Evolutionary conservation across 2,329 filamentous ascomycete species (phyloP), one percentile per base, ranked within the genome.

Genomic region (Phyllosticta citriasiana): DNA sequence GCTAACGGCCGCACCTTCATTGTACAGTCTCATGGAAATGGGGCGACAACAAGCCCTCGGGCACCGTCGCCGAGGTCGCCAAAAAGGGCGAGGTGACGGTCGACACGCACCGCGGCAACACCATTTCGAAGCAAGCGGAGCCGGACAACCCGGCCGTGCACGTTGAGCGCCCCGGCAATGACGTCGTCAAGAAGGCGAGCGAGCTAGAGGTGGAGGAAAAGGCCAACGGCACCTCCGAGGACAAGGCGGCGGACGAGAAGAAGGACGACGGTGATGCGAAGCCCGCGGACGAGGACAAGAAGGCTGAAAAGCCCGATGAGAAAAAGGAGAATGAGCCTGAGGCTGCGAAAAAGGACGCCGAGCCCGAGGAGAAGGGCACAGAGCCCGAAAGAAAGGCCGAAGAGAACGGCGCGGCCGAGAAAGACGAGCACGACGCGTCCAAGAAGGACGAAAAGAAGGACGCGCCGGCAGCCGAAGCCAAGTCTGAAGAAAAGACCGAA

Each of bases 101-200:
- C 67, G 78, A 82, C 67, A 83, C 83, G 53, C 80, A 86, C 68
- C 76, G 76, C 57, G 84, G 84, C 66, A 88, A 87, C 71, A 83
- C 80, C 27, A 81, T 87, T 70, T 84, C 82, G 73, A 85, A 84
- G 74, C 84, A 83, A 50, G 84, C 82, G 57, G 79, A 82, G 26
- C 78, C 80, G 27, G 78, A 78, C 22, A 83, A 87, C 65, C 84
- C 84, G 2, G 85, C 84, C 33, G 81, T 87, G 5, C 80, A 81
- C 64, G 73, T 87, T 66, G 77, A 78, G 66, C 78, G 83, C 54
- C 75, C 78, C 14, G 84, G 84, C 55, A 85, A 87, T 66, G 84
- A 87, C 69, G 84, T 86, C 22, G 83, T 86, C 58, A 86, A 87
- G 75, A 78, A 78, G 64, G 82, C 84, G 12, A 81, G 78, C 53